Base-by-base conservation (phyloP, 179 eudicot species). In the Drosera spatulata region DNA sequence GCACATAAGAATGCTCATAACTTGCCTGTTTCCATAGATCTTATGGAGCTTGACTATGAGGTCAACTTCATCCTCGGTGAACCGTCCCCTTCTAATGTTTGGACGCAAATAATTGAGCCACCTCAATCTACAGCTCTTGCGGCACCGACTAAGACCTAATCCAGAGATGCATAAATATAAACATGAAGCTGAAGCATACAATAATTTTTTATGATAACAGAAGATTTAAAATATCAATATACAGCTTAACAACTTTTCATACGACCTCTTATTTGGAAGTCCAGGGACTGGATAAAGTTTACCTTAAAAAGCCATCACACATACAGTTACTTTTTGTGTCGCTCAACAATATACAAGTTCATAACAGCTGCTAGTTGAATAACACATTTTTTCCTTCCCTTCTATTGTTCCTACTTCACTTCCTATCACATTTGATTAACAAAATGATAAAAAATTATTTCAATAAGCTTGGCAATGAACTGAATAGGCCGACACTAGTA, bases 21-120 rank as follows among this genome's bases (percentile, higher is more conserved):
- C 37, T 43, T 65, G 59, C 75, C 67, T 66, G 63, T 71, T 71
- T 15, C 75, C 75, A 39, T 61, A 53, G 45, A 61, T 39, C 37
- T 66, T 66, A 41, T 71, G 75, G 15, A 71, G 71, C 47, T 62
- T 53, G 63, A 71, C 61, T 9, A 71, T 71, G 64, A 61, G 53
- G 41, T 71, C 68, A 14, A 61, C 67, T 53, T 71, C 75, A n/a
- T 62, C 71, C 42, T 71, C 61, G 0, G 71, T 71, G 48, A 71
- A 71, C 46, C 55, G 66, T 10, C 67, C 75, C 58, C 75, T 62
- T 41, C 48, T 71, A 11, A 71, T 66, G 47, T 71, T 71, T 12
- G 74, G 74, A 56, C 66, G 74, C 10, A 71, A 58, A 57, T 71
- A 71, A 48, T 70, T 70, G 41, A 71, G 60, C 74, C 74, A 71